These are phyloP conservation scores for Hanseniaspora mollemarum DNA, from an alignment of 805 yeast species.

Conservation along the genomic window DNA sequence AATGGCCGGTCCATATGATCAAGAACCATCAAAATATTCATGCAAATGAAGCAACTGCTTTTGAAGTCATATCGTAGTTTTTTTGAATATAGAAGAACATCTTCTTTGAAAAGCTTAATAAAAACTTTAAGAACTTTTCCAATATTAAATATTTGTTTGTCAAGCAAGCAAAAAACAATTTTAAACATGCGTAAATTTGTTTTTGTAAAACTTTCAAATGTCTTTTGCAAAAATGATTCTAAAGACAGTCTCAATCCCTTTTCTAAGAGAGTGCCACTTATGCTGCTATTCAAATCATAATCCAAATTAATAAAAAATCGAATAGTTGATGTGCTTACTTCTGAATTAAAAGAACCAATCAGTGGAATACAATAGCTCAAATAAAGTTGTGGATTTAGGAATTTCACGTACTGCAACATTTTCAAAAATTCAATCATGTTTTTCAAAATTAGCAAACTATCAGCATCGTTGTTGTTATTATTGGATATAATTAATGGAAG, in stretches of 20 bases:
- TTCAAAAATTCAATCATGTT: neutral
- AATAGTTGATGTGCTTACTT: neutral
- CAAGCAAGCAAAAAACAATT: neutral
- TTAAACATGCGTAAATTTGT: neutral
- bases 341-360: neutral
- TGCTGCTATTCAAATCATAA: neutral
- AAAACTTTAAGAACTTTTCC: neutral
- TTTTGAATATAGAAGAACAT: neutral
- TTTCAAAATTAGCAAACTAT: neutral
- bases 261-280: neutral
- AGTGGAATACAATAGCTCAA: neutral
- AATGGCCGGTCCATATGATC: neutral
- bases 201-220: neutral
- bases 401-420: conserved; percentile 3
- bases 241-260: neutral
- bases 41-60: neutral
- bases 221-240: neutral
- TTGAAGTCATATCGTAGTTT: neutral
- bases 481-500: neutral
- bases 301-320: neutral
- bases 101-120: neutral
- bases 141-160: neutral
- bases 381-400: neutral
- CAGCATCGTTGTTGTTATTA: neutral
- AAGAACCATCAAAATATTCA: neutral